Percentiles rank a stretch among this genome's conserved stretches.
phyloP scores from a whole-genome alignment of 2,329 filamentous ascomycete genomes.

The Arthrobotrys sphaeroides region DNA sequence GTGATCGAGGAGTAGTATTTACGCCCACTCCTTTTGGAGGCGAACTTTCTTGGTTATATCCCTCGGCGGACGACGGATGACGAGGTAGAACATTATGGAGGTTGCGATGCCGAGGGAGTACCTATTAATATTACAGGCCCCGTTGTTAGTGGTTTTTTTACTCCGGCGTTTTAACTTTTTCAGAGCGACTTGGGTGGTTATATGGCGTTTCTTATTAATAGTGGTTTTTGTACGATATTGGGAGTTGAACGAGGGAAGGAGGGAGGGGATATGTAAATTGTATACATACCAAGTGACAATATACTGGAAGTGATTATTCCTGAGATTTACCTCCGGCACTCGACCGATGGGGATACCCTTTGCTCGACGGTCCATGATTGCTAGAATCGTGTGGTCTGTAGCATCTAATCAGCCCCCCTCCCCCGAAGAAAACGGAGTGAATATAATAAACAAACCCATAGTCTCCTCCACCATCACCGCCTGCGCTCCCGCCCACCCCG shows the following conservation, averaged over 20 bases:
- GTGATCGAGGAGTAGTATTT: conserved; percentile 42
- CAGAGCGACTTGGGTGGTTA: too few relatives aligned
- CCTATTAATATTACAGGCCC: conserved; percentile 66
- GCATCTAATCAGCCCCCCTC: neutral
- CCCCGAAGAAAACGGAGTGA: neutral
- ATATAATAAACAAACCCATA: conserved; percentile 72
- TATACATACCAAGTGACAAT: conserved; percentile 92
- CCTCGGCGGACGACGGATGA: conserved; percentile 84
- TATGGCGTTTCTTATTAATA: conserved; percentile 16
- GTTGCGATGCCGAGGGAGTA: conserved; percentile 86
- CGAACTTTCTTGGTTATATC: conserved; percentile 77
- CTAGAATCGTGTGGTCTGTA: conserved; percentile 18
- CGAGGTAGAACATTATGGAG: conserved; percentile 95
- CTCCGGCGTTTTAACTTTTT: neutral
- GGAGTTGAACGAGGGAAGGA: neutral
- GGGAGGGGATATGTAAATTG: conserved; percentile 14
- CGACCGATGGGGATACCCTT: conserved; percentile 90
- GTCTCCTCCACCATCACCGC: conserved; percentile 95
- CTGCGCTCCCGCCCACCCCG: conserved; percentile 79
- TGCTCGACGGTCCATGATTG: conserved; percentile 72
- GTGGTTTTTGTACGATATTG: conserved; percentile 53
- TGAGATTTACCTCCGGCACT: conserved; percentile 85
- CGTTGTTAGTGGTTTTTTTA: neutral
- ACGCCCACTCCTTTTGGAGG: conserved; percentile 78
- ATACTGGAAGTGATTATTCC: conserved; percentile 97